These are phyloP conservation scores for Tylopilus felleus DNA, from an alignment of 768 basidiomycete genomes.

Conservation along the genomic window DNA sequence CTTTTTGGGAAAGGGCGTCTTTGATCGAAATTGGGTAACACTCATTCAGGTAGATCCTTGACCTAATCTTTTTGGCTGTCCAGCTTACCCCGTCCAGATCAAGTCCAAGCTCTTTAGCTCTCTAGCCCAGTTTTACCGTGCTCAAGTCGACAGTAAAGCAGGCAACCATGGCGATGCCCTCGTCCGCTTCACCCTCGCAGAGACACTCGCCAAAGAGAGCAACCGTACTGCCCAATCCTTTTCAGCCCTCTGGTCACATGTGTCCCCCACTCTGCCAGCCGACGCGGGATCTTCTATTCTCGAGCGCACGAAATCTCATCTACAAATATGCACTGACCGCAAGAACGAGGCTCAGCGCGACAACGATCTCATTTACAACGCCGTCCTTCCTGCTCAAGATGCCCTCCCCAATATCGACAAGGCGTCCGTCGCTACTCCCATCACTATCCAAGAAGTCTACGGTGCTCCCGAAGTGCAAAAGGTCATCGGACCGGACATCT, in stretches of 20 bases:
- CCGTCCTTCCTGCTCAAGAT: conserved; percentile 75
- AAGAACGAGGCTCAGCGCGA: conserved; percentile 76
- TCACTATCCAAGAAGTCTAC: conserved; percentile 94
- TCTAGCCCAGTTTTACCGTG: conserved; percentile 83
- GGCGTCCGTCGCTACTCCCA: conserved; percentile 72
- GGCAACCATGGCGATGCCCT: conserved; percentile 87
- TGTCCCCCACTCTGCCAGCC: conserved; percentile 79
- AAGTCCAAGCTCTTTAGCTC: conserved; percentile 91
- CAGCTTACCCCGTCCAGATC: conserved; percentile 46
- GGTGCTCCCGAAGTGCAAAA: conserved; percentile 88
- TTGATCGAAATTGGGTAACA: conserved; percentile 92
- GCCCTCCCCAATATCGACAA: conserved; percentile 82
- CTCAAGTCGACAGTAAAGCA: conserved; percentile 68
- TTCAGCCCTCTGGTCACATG: conserved; percentile 64
- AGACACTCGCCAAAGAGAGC: conserved; percentile 81
- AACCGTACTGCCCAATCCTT: conserved; percentile 65
- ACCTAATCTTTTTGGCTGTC: background rate
- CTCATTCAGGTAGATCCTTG: conserved; percentile 62
- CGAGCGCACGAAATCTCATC: conserved; percentile 82
- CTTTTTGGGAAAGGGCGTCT: conserved; percentile 93
- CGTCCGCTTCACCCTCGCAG: conserved; percentile 72
- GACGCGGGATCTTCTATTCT: conserved; percentile 78
- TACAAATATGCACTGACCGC: conserved; percentile 71
- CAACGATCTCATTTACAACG: conserved; percentile 98
- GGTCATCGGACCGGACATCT: conserved; percentile 90